Base-by-base conservation (phyloP, 306 rosid genomes). In the Fragaria iinumae region DNA sequence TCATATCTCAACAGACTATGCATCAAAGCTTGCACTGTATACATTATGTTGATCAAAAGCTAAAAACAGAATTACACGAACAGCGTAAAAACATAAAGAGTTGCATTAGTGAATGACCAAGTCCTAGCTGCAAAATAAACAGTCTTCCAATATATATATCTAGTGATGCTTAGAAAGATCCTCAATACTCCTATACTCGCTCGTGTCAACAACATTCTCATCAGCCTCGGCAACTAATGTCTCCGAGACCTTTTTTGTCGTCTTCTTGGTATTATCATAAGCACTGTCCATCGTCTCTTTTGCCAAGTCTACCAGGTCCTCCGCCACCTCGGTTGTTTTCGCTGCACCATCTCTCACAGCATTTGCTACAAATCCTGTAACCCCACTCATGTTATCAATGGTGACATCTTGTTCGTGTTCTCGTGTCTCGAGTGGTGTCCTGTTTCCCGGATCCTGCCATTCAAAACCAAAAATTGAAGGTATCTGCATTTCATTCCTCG, bases 181-280 rank as follows among this genome's bases (percentile, higher is more conserved):
- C 56, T 84, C 86, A 36, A 80, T 50, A 52, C 84, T 70, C 80
- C 93, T 83, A 6, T 83, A 90, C 76, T 92, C 97, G 6, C n/a
- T 71, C 0, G 97, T 90, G 79, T 92, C 93, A 39, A 90, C 77
- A 69, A 90, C 80, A 55, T 83, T 84, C 48, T 75, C 85, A 44
- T 92, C 86, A 59, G 93, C 97, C n/a, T 81, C 88, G 4, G 90
- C 90, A 0, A 81, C 83, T 3, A 83, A 77, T 4, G 88, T n/a
- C n/a, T 84, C 89, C 17, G 50, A 47, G 2, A 86, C 73, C 3
- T n/a, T 47, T 77, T 74, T 72, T 10, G 79, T 52, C 0, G 62
- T 77, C 8, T 85, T 81, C 48, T 83, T 82, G 21, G 86, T 17
- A n/a, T 86, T 82, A 49, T 89, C 91, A 83, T 81, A 90, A 11